Percentiles rank a stretch among this genome's conserved stretches.
These are phyloP conservation scores for Pseudogymnoascus destructans DNA, from an alignment of 2,329 filamentous ascomycete species.

Conservation along the genomic window DNA sequence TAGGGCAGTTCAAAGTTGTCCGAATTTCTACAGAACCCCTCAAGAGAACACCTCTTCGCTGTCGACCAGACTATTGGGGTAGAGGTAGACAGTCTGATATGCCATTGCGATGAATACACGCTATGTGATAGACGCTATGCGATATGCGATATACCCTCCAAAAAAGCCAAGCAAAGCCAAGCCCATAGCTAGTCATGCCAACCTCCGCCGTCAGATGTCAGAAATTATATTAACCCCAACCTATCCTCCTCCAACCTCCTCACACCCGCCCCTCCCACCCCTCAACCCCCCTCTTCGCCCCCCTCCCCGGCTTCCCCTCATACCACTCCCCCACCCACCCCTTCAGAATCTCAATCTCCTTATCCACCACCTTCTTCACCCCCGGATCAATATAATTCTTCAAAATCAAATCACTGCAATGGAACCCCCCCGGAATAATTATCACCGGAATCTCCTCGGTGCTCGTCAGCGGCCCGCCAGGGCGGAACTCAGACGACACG, in stretches of 20 bases:
- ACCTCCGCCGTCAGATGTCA: background rate
- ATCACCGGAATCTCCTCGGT: conserved; percentile 36
- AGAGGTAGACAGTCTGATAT: background rate
- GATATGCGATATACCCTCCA: background rate
- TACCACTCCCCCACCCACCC: conserved; percentile 41
- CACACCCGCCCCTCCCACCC: background rate
- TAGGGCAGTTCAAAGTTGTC: too few relatives aligned
- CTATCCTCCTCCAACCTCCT: background rate
- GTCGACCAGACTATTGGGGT: too few relatives aligned
- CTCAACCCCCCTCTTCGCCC: background rate
- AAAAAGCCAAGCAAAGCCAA: background rate
- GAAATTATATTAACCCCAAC: background rate
- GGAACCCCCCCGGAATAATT: conserved; percentile 39
- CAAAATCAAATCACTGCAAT: conserved; percentile 41
- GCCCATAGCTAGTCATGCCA: background rate
- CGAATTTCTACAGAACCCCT: too few relatives aligned
- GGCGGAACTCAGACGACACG: conserved; percentile 39
- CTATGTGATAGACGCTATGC: background rate
- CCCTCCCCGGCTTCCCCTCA: background rate
- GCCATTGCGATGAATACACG: background rate
- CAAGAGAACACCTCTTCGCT: too few relatives aligned
- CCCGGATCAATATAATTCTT: conserved; percentile 36
- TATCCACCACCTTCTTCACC: conserved; percentile 36
- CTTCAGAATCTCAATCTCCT: conserved; percentile 36
- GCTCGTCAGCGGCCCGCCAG: conserved; percentile 38